Base-by-base conservation (phyloP, 805 yeast species). In the Ogataea chonburiensis region DNA sequence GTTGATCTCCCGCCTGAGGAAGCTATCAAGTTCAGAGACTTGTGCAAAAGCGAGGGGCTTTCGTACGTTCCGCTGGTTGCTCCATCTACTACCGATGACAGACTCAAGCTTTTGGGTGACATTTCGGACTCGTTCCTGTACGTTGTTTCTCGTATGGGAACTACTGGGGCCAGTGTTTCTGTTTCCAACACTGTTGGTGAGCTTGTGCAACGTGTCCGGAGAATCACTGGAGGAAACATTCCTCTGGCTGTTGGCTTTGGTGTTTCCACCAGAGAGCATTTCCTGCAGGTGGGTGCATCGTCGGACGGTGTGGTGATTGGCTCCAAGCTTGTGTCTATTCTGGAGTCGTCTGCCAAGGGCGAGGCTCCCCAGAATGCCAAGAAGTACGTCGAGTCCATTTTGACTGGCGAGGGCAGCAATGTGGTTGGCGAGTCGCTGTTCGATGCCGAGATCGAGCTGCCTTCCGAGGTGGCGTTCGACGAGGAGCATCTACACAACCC, bases 1-100 rank as follows among this genome's bases (percentile, higher is more conserved):
- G 97, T 91, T 27, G 99, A 93, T 62, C 70, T 93, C 52, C 99
- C 99, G 33, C 98, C 98, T 18, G 97, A 93, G 71, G 98, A 89
- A 64, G 98, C 98, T 13, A 71, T 85, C 48, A 78, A 83, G 48
- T 84, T 91, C 62, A 79, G 98, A 69, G 70, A 77, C 38, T 68
- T 70, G 32, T 86, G 95, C 60, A 57, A 81, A 18, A 63, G 68
- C 32, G 67, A 73, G 40, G 94, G 86, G 7, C 63, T 93, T 46
- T 79, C 91, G 34, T 88, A 88, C 58, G 79, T 93, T 43, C 99
- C 99, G 24, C 69, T 93, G 42, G 95, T 93, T 31, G 97, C 98
- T 2, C 99, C 98, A 28, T 85, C 96, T 21, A 93, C 98, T 31
- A 83, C 95, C 24, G 91, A 91, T 56, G 93, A 82, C 34, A 77